Base-by-base conservation (phyloP, 169 alveolate species). In the Plasmodium ovale region DNA sequence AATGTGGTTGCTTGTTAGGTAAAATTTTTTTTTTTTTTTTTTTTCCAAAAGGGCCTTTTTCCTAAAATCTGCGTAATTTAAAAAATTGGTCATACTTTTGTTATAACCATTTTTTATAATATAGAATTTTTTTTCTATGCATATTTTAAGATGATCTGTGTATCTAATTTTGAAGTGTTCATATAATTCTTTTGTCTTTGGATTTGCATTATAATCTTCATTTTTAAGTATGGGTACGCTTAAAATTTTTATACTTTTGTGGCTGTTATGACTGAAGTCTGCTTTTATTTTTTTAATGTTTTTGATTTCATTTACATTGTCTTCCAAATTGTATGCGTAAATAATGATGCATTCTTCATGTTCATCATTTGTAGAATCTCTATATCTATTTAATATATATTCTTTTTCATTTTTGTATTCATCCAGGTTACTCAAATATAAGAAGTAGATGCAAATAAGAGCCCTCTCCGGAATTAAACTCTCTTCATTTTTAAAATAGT, bases 271-370 rank as follows among this genome's bases (percentile, higher is more conserved):
- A 82, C 84, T 82, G 29, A 82, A 64, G 19, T 82, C 90, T 2
- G 90, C 23, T 37, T 82, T 82, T 0, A 73, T 59, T 67, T 82
- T 82, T 82, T 82, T 82, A 7, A 82, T 82, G 49, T 82, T 82
- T 42, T 82, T 82, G 6, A 82, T 65, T 65, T 82, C 90, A 59
- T 82, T 82, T 12, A 82, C 1, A 39, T 82, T 82, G 27, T 82
- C 90, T 10, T 47, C 69, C 44, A 82, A 51, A 16, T 82, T 82
- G 58, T 82, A 82, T 14, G 70, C 69, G 53, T 64, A 82, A 19
- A 82, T 53, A 65, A 82, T 65, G 47, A 82, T 64, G 44, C 62
- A 82, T 49, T 82, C 90, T 0, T 82, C 90, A 47, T 64, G 29
- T 53, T 82, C 90, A 12, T 82, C 90, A 82, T 53, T 82, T 12